Evolutionary conservation across 2,329 filamentous ascomycete species (phyloP).

Genomic region (Pyricularia pennisetigena): DNA sequence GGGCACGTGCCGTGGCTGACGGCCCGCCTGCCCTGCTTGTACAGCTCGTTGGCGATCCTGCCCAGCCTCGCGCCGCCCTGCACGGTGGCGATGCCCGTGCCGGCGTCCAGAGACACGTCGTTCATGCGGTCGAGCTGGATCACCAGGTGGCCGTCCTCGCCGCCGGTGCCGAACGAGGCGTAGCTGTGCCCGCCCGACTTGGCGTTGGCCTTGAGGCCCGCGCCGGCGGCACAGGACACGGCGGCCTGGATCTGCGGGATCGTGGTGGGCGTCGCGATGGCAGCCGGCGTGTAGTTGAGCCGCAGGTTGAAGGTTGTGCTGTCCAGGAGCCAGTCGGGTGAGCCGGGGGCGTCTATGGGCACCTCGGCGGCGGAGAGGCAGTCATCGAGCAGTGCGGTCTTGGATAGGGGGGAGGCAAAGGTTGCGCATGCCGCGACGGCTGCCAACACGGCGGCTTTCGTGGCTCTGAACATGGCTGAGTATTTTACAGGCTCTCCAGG

Average conservation of each 20-base stretch:
- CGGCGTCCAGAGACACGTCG: conserved; percentile 27
- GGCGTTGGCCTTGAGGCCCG: conserved; percentile 32
- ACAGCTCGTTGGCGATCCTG: conserved; percentile 29
- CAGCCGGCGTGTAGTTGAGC: conserved; percentile 26
- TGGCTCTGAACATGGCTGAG: neutral
- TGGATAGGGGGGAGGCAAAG: conserved; percentile 10
- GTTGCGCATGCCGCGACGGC: neutral
- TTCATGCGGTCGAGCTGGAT: conserved; percentile 35
- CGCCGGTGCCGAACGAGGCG: conserved; percentile 34
- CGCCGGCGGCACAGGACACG: conserved; percentile 30
- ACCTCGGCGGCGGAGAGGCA: conserved; percentile 14
- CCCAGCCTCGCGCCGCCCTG: conserved; percentile 40
- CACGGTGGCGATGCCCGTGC: conserved; percentile 28
- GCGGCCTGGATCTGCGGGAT: conserved; percentile 32
- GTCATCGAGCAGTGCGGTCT: conserved; percentile 11
- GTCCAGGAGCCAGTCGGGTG: conserved; percentile 22
- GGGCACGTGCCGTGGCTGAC: conserved; percentile 41
- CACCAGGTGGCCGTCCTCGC: conserved; percentile 34
- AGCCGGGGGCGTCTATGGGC: conserved; percentile 11
- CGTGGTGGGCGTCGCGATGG: conserved; percentile 31
- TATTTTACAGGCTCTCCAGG: neutral
- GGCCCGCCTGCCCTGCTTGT: conserved; percentile 24
- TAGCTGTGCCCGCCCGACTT: conserved; percentile 42
- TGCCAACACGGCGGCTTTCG: neutral
- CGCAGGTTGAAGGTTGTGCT: conserved; percentile 21